Evolutionary conservation across 345 rosid genomes (phyloP).

Genomic region (Brassica nigra): DNA sequence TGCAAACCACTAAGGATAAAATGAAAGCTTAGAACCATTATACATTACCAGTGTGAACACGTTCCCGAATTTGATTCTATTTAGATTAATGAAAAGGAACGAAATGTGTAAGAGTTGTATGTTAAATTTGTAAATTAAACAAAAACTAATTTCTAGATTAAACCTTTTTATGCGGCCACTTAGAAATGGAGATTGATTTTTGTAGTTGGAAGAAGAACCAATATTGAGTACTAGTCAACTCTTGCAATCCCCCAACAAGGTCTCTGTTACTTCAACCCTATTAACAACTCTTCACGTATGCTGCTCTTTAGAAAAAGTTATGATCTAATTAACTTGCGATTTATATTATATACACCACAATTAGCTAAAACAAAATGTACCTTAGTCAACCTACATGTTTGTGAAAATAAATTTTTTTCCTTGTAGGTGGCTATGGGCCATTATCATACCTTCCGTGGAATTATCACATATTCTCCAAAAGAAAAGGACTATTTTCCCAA

Average conservation of each 20-base stretch:
- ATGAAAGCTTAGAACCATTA: neutral
- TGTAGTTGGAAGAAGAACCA: neutral
- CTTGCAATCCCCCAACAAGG: neutral
- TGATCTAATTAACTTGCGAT: neutral
- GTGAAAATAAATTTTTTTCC: neutral
- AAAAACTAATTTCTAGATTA: neutral
- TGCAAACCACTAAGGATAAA: constrained; percentile 10
- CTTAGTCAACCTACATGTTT: neutral
- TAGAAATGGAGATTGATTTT: neutral
- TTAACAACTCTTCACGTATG: neutral
- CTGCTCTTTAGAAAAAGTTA: neutral
- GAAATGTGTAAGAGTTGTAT: neutral
- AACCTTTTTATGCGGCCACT: neutral
- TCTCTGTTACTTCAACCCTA: neutral
- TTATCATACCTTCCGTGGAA: neutral
- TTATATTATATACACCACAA: neutral
- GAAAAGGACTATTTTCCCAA: neutral
- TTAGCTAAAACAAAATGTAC: neutral
- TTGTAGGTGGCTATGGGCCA: neutral
- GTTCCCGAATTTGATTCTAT: neutral
- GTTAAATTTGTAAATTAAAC: neutral
- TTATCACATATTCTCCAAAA: neutral
- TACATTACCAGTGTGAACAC: neutral
- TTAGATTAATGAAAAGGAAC: neutral
- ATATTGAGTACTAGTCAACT: neutral